Conservation (phyloP, 345 rosid species). For the Eutrema yunnanense region DNA sequence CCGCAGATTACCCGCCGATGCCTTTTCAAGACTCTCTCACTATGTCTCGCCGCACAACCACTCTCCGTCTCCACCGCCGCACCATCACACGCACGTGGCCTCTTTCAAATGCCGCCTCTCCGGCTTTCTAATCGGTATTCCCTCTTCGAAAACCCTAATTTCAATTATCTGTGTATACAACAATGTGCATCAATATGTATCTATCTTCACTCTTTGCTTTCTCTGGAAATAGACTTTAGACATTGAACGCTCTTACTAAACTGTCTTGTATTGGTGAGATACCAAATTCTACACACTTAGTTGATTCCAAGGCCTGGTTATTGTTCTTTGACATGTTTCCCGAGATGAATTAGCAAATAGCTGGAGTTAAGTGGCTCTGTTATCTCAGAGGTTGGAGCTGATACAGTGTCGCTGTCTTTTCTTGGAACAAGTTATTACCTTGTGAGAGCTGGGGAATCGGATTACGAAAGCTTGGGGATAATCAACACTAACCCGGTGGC, state of each 20-base stretch:
- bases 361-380: background rate
- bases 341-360: background rate
- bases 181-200: background rate
- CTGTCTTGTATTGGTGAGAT: background rate
- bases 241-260: background rate
- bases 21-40: constrained; percentile 41
- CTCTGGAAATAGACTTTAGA: background rate
- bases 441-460: constrained; percentile 93
- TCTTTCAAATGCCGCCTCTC: constrained; percentile 69
- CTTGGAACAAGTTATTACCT: constrained; percentile 55
- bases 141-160: background rate
- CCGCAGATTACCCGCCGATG: constrained; percentile 37
- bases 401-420: constrained; percentile 8
- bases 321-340: background rate
- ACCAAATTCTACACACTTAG: background rate
- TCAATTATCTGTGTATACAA: background rate
- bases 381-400: background rate
- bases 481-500: constrained; percentile 89
- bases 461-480: constrained; percentile 66
- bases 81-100: constrained; percentile 52
- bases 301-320: background rate
- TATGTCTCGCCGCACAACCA: constrained; percentile 38
- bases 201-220: background rate
- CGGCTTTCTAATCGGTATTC: constrained; percentile 51
- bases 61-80: constrained; percentile 22